Percentiles rank a stretch among this genome's conserved stretches.
Evolutionary conservation across 306 rosid species (phyloP).

Genomic region (Erythrophleum fordii): DNA sequence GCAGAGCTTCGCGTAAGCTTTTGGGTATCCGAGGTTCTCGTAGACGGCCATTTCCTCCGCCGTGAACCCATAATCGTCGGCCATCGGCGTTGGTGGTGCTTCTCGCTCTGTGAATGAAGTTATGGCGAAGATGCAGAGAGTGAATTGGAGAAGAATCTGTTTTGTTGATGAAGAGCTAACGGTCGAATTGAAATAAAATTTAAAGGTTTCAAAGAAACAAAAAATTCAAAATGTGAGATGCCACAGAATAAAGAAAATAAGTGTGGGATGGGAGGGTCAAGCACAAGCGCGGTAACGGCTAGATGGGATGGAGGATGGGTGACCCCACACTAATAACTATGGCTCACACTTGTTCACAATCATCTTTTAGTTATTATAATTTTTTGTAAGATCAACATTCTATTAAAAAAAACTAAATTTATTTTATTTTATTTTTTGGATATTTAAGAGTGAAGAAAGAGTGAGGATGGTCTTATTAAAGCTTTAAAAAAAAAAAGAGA

Average conservation of each 20-base stretch:
- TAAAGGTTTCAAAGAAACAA: conserved; percentile 4
- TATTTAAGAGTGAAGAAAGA: too few relatives aligned
- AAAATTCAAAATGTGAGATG: conserved; percentile 33
- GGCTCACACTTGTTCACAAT: too few relatives aligned
- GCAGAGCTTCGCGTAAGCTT: conserved; percentile 73
- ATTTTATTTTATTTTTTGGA: too few relatives aligned
- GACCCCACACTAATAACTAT: neutral
- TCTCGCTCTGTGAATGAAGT: conserved; percentile 11
- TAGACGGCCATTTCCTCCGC: conserved; percentile 66
- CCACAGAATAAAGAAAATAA: conserved; percentile 30
- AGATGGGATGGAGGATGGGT: conserved; percentile 35
- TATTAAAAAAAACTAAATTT: too few relatives aligned
- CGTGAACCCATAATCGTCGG: conserved; percentile 55
- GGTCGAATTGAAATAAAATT: conserved; percentile 51
- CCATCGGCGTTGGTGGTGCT: conserved; percentile 54
- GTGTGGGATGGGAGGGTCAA: neutral
- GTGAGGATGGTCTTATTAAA: too few relatives aligned
- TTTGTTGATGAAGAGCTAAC: conserved; percentile 48
- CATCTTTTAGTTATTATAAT: too few relatives aligned
- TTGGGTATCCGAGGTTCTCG: conserved; percentile 81
- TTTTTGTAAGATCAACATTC: too few relatives aligned
- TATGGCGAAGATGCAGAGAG: conserved; percentile 1
- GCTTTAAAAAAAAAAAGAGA: neutral
- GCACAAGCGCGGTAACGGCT: conserved; percentile 55
- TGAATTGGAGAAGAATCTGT: conserved; percentile 36